Evolutionary conservation across 441 rosid species (phyloP).

Genomic region (Syzygium malaccense): DNA sequence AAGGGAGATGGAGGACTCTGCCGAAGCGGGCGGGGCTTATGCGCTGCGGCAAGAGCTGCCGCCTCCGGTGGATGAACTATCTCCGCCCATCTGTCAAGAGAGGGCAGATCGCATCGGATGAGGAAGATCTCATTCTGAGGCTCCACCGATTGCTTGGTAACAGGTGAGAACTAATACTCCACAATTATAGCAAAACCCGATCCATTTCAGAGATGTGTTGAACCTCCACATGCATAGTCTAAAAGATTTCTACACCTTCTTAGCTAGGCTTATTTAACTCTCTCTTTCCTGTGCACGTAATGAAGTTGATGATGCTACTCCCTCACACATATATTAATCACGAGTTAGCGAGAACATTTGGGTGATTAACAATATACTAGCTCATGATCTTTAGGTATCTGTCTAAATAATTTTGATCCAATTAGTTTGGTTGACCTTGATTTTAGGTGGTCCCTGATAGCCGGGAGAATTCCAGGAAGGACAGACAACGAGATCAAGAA

Average conservation of each 20-base stretch:
- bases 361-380: background rate
- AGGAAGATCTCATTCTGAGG: slow-evolving; percentile 8
- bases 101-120: slow-evolving; percentile 5
- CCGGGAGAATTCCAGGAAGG: slow-evolving; percentile 12
- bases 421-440: background rate
- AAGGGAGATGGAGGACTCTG: slow-evolving; percentile 8
- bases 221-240: background rate
- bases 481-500: slow-evolving; percentile 13
- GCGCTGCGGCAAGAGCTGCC: slow-evolving; percentile 7
- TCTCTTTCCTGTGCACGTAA: background rate
- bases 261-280: background rate
- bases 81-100: slow-evolving; percentile 8
- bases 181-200: background rate
- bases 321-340: background rate
- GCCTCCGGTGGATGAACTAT: slow-evolving; percentile 12
- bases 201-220: background rate
- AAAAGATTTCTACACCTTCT: background rate
- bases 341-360: background rate
- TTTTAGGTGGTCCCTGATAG: slow-evolving; percentile 10
- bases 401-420: background rate
- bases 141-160: slow-evolving; percentile 9
- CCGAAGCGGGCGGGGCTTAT: slow-evolving; percentile 3
- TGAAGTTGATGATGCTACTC: background rate
- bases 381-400: background rate
- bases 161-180: background rate